Evolutionary conservation across 2,329 filamentous ascomycete species (phyloP).

Genomic region (Fusarium coffeatum): DNA sequence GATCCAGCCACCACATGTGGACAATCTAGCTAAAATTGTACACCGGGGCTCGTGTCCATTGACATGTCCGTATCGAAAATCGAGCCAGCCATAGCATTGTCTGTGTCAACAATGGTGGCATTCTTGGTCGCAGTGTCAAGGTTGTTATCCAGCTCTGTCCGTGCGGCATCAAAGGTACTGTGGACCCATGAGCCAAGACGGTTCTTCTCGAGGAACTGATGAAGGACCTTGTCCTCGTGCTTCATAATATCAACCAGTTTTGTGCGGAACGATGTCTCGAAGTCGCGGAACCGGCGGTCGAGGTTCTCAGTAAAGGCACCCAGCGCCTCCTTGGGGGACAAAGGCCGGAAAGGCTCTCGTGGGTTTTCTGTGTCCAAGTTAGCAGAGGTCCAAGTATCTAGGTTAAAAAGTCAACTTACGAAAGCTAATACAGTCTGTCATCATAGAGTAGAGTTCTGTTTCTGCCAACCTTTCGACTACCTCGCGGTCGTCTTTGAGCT

Average conservation of each 20-base stretch:
- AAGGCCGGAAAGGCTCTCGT: slow-evolving; percentile 57
- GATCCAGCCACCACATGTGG: neutral
- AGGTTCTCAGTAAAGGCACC: slow-evolving; percentile 72
- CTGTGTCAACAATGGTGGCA: slow-evolving; percentile 6
- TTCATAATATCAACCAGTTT: slow-evolving; percentile 78
- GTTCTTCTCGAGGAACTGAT: slow-evolving; percentile 72
- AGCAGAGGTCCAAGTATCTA: slow-evolving; percentile 35
- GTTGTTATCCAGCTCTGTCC: slow-evolving; percentile 49
- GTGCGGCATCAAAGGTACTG: slow-evolving; percentile 54
- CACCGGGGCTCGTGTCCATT: slow-evolving; percentile 13
- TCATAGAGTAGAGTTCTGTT: slow-evolving; percentile 76
- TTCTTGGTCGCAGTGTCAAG: slow-evolving; percentile 49
- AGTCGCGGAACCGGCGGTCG: slow-evolving; percentile 68
- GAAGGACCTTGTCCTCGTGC: slow-evolving; percentile 75
- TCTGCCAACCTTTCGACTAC: slow-evolving; percentile 70
- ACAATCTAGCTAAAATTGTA: slow-evolving; percentile 4
- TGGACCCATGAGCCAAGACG: slow-evolving; percentile 76
- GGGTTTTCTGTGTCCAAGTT: slow-evolving; percentile 55
- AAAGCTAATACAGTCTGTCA: slow-evolving; percentile 71
- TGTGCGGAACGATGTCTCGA: slow-evolving; percentile 72
- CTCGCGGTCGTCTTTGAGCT: slow-evolving; percentile 76
- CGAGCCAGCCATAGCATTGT: slow-evolving; percentile 30
- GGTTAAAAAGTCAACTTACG: slow-evolving; percentile 62
- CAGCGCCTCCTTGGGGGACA: slow-evolving; percentile 65
- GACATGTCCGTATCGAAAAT: slow-evolving; percentile 37